phyloP scores from a whole-genome alignment of 495 filamentous ascomycete species.

The Aspergillus asperescens region DNA sequence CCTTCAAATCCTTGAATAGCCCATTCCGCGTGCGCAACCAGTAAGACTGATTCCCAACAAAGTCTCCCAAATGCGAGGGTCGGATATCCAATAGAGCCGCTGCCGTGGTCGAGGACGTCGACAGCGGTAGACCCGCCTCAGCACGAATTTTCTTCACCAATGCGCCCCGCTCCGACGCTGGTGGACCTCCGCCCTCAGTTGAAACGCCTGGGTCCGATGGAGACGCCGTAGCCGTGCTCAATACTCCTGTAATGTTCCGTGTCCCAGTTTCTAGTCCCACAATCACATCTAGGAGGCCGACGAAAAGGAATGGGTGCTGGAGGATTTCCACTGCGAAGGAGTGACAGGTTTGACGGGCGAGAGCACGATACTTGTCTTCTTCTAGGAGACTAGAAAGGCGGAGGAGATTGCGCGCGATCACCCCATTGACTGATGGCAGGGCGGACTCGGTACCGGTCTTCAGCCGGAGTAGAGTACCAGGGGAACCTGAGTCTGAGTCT shows the following conservation, averaged over 20 bases:
- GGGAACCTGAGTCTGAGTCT: conserved; percentile 59
- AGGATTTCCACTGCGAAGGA: conserved; percentile 88
- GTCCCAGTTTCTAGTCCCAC: conserved; percentile 62
- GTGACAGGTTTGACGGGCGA: conserved; percentile 67
- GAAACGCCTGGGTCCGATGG: conserved; percentile 5
- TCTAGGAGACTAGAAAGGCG: conserved; percentile 67
- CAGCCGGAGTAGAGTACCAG: conserved; percentile 75
- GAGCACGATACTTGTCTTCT: conserved; percentile 55
- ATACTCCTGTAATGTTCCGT: conserved; percentile 40
- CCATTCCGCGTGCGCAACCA: conserved; percentile 49
- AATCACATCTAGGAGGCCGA: conserved; percentile 68
- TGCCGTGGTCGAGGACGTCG: conserved; percentile 32
- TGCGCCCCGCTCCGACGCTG: conserved; percentile 33
- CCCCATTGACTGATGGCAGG: conserved; percentile 82
- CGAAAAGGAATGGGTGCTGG: conserved; percentile 87
- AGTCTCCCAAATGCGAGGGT: conserved; percentile 43
- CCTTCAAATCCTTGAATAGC: conserved; percentile 41
- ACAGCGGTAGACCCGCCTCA: conserved; percentile 37
- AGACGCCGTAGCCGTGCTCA: conserved; percentile 27
- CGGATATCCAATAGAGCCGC: conserved; percentile 39
- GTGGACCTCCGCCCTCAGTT: conserved; percentile 21
- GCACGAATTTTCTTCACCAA: conserved; percentile 34
- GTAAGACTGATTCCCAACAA: conserved; percentile 46
- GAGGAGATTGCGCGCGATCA: conserved; percentile 77
- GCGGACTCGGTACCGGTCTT: conserved; percentile 93